Percentiles rank a stretch among this genome's conserved stretches.
These are phyloP conservation scores for Acrocalymma vagum DNA, from an alignment of 2,329 filamentous ascomycete genomes.

Conservation along the genomic window DNA sequence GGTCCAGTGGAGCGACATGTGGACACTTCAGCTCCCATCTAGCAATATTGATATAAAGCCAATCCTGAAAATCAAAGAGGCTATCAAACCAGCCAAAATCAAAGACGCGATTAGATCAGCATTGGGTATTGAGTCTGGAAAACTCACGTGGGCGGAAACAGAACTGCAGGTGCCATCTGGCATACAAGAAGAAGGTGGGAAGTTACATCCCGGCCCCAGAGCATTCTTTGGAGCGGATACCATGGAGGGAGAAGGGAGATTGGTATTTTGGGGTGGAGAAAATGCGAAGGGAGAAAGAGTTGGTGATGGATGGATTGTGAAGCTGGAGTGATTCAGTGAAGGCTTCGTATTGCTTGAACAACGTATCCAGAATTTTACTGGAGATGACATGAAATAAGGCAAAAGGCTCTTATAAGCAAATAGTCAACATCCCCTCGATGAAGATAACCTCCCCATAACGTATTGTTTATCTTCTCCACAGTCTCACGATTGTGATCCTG, in stretches of 20 bases:
- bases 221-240: slow-evolving; percentile 52
- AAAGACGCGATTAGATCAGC: slow-evolving; percentile 53
- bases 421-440: too few relatives aligned
- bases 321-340: slow-evolving; percentile 45
- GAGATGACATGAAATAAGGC: too few relatives aligned
- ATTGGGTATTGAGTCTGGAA: slow-evolving; percentile 50
- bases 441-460: too few relatives aligned
- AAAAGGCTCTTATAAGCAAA: too few relatives aligned
- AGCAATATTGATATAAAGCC: slow-evolving; percentile 35
- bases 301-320: slow-evolving; percentile 56
- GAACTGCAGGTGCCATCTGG: slow-evolving; percentile 48
- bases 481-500: too few relatives aligned
- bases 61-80: slow-evolving; percentile 30
- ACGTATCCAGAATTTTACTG: too few relatives aligned
- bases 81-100: slow-evolving; percentile 52
- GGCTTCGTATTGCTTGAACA: too few relatives aligned
- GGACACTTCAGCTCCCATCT: slow-evolving; percentile 55
- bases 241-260: slow-evolving; percentile 42
- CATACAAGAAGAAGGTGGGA: slow-evolving; percentile 46
- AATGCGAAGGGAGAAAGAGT: slow-evolving; percentile 53
- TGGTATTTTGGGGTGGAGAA: slow-evolving; percentile 54
- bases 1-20: slow-evolving; percentile 52
- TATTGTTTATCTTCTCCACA: too few relatives aligned
- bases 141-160: slow-evolving; percentile 53
- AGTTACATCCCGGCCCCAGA: slow-evolving; percentile 55